These are phyloP conservation scores for Leishmania arabica DNA, from an alignment of 208 protist species.

Conservation along the genomic window DNA sequence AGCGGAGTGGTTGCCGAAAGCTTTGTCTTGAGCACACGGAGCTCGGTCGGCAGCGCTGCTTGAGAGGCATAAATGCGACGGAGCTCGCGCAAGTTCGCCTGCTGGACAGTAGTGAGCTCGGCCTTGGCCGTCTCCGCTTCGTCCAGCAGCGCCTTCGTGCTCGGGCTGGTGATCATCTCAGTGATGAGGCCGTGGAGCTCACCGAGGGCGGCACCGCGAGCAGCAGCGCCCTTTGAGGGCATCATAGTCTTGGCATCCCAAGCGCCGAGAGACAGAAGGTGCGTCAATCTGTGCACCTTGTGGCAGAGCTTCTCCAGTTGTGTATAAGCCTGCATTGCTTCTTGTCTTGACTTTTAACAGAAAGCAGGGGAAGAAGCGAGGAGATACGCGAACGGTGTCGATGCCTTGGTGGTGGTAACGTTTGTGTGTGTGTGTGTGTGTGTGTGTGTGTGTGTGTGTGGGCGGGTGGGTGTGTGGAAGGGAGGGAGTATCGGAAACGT, in stretches of 20 bases:
- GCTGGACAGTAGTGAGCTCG: conserved; percentile 45
- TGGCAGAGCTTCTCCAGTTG: conserved; percentile 15
- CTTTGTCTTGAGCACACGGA: conserved; percentile 46
- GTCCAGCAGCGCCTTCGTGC: conserved; percentile 35
- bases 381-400: background rate
- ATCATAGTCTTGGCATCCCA: conserved; percentile 83
- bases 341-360: background rate
- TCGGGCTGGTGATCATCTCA: conserved; percentile 38
- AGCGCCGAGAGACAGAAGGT: conserved; percentile 35
- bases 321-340: conserved; percentile 9
- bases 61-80: conserved; percentile 25
- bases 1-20: conserved; percentile 36
- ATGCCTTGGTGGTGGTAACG: background rate
- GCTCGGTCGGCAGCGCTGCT: conserved; percentile 47
- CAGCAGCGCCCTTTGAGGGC: conserved; percentile 64
- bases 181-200: conserved; percentile 40
- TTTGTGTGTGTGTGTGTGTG: too few relatives aligned
- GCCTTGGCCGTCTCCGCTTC: conserved; percentile 30
- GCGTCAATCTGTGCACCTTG: conserved; percentile 46
- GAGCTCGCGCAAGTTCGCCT: conserved; percentile 80
- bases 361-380: background rate
- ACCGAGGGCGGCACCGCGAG: conserved; percentile 58
- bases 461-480: too few relatives aligned
- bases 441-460: too few relatives aligned
- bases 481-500: background rate